Evolutionary conservation across 768 basidiomycete species (phyloP), one percentile per base, ranked within the genome.

Genomic region (Lactarius tabidus): DNA sequence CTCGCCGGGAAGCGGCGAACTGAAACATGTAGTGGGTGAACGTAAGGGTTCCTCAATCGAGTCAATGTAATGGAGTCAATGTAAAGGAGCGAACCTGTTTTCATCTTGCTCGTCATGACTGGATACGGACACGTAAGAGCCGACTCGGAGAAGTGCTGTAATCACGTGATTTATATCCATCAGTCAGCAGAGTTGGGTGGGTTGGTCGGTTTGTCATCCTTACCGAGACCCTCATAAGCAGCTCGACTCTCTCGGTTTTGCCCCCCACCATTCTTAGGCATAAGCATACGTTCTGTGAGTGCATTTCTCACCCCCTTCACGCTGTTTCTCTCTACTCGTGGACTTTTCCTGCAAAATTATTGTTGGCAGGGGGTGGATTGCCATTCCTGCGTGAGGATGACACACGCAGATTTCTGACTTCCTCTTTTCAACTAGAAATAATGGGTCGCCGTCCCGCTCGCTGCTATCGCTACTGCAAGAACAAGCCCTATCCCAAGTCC

Each of bases 381-480:
- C 39, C 14, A 14, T 18, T 7, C 17, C 26, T 15, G 28, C 26
- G 15, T n/a, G 15, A 54, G 33, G 65, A 66, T 66, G 60, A 58
- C 51, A 39, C 28, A n/a, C 10, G 20, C 38, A n/a, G n/a, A 35
- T 29, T 26, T 51, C 48, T 55, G 17, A 57, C 20, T 18, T 33
- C 28, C 26, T 58, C 10, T 3, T n/a, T 39, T 54, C 4, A 66
- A 5, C 14, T 51, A 62, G 57, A 29, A 29, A 57, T 35, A 58
- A 97, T 97, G 95, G 95, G 95, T 85, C 93, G 94, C 77, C 92
- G 94, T 83, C 94, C 95, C 69, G 93, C 95, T 80, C 90, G 92
- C 74, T 97, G 94, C 87, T 96, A 96, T 83, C 90, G 95, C 71
- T 98, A 98, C 83, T 98, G 95, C 86, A 98, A 98, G 82, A 96